These are phyloP conservation scores for Teunomyces pallodes DNA, from an alignment of 805 yeast genomes.

Conservation along the genomic window DNA sequence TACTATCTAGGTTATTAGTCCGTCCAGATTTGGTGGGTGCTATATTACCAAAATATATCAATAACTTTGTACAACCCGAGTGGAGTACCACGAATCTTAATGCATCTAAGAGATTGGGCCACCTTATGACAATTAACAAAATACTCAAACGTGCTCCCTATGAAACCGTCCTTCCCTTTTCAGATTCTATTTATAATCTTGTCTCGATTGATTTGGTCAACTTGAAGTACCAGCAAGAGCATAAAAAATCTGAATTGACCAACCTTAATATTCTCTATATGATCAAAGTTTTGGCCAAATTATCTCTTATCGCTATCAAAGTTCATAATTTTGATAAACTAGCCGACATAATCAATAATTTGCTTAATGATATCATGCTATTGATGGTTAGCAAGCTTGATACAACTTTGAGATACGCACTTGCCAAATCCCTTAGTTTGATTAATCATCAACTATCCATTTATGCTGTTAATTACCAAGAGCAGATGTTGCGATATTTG, in stretches of 20 bases:
- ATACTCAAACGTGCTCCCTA: conserved; percentile 26
- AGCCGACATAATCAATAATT: conserved; percentile 49
- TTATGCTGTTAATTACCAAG: conserved; percentile 36
- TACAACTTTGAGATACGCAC: conserved; percentile 56
- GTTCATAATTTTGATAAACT: conserved; percentile 34
- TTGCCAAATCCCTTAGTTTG: conserved; percentile 65
- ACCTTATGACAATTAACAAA: conserved; percentile 40
- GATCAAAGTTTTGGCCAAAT: conserved; percentile 35
- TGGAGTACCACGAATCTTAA: conserved; percentile 15
- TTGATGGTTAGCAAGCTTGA: conserved; percentile 43
- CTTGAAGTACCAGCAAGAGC: conserved; percentile 10
- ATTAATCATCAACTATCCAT: conserved; percentile 35
- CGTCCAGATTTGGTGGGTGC: conserved; percentile 42
- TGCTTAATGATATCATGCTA: conserved; percentile 37
- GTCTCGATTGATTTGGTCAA: conserved; percentile 16
- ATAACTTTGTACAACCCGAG: conserved; percentile 7
- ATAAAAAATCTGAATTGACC: conserved; percentile 6
- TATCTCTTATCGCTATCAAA: conserved; percentile 25
- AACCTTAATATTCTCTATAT: conserved; percentile 23
- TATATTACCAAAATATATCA: conserved; percentile 17
- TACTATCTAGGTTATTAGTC: conserved; percentile 53
- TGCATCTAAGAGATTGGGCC: conserved; percentile 29
- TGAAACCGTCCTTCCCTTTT: conserved; percentile 7
- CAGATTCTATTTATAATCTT: conserved; percentile 13
- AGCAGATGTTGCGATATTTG: conserved; percentile 39